A percentile compares a stretch with the other conserved stretches of the same genome.
These are phyloP conservation scores for Phlebiopsis gigantea DNA, from an alignment of 768 basidiomycete species.

Conservation along the genomic window DNA sequence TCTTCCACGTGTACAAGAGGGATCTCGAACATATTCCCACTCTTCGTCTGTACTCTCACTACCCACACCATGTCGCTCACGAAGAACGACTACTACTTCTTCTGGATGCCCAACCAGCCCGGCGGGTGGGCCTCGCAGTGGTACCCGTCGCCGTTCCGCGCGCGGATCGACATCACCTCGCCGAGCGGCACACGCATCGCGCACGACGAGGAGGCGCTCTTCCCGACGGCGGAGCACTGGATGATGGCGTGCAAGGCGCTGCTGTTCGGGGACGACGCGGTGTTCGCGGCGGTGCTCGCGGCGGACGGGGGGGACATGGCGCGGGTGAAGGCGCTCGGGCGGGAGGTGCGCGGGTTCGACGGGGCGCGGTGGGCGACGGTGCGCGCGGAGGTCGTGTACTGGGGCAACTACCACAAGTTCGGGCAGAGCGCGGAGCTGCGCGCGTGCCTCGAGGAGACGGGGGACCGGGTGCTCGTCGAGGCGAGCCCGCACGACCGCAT, in stretches of 20 bases:
- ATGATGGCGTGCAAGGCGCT: slow-evolving; percentile 66
- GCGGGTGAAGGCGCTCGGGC: slow-evolving; percentile 48
- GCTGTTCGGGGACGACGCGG: slow-evolving; percentile 41
- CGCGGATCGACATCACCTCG: slow-evolving; percentile 10
- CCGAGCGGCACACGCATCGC: slow-evolving; percentile 7
- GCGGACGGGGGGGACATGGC: slow-evolving; percentile 27
- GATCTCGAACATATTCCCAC: neutral
- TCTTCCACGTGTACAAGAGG: neutral
- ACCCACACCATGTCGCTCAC: slow-evolving; percentile 3
- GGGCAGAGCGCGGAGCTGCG: slow-evolving; percentile 38
- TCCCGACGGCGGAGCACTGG: slow-evolving; percentile 55
- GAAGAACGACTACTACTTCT: slow-evolving; percentile 20
- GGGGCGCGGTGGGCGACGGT: slow-evolving; percentile 41
- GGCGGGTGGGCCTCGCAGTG: slow-evolving; percentile 29
- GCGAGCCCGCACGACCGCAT: slow-evolving; percentile 55
- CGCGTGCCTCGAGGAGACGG: slow-evolving; percentile 40
- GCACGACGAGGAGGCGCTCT: slow-evolving; percentile 23
- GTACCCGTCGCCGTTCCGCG: slow-evolving; percentile 43
- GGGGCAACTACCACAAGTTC: slow-evolving; percentile 54
- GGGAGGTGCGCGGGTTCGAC: slow-evolving; percentile 43
- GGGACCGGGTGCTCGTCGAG: slow-evolving; percentile 45
- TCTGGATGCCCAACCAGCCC: slow-evolving; percentile 19
- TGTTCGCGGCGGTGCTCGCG: slow-evolving; percentile 39
- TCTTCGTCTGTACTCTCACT: neutral
- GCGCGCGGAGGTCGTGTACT: slow-evolving; percentile 44